A percentile compares a stretch with the other conserved stretches of the same genome.
phyloP scores from a whole-genome alignment of 2,329 filamentous ascomycete species.

The Chaetomiaceae sp. region DNA sequence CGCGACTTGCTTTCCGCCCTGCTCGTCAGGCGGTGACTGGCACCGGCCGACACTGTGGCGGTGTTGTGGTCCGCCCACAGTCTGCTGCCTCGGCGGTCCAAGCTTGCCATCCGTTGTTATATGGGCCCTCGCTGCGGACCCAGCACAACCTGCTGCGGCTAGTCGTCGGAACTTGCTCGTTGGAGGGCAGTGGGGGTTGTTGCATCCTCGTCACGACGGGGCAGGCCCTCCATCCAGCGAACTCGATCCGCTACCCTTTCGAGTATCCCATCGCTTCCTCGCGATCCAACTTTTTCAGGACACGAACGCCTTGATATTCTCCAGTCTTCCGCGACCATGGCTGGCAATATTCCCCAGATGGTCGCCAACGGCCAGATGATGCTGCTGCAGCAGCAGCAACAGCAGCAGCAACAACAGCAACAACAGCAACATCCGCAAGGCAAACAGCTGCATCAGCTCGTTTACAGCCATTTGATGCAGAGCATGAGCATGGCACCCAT shows the following conservation, averaged over 20 bases:
- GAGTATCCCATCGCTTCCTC: not conserved
- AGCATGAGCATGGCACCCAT: constrained; percentile 20
- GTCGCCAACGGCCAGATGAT: constrained; percentile 44
- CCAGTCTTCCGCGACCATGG: constrained; percentile 47
- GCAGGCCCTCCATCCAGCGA: not conserved
- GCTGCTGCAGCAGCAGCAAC: constrained; percentile 37
- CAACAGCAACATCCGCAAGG: not conserved
- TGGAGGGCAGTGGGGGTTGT: not conserved
- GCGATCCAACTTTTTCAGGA: not conserved
- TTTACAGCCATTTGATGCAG: constrained; percentile 28
- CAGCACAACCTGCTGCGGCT: not conserved
- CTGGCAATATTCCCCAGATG: constrained; percentile 58
- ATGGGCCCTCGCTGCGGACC: not conserved
- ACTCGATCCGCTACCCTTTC: not conserved
- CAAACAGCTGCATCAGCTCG: constrained; percentile 12
- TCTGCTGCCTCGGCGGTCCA: not conserved
- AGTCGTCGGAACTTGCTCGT: not conserved
- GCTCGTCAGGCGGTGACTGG: not conserved
- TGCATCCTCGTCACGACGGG: not conserved
- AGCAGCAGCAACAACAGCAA: constrained; percentile 24
- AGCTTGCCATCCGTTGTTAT: not conserved
- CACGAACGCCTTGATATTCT: not conserved
- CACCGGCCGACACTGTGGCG: not conserved
- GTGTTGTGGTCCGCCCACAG: not conserved
- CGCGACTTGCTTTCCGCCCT: not conserved